These are phyloP conservation scores for Suaeda aralocaspica DNA, from an alignment of 148 eudicot species.

Conservation along the genomic window DNA sequence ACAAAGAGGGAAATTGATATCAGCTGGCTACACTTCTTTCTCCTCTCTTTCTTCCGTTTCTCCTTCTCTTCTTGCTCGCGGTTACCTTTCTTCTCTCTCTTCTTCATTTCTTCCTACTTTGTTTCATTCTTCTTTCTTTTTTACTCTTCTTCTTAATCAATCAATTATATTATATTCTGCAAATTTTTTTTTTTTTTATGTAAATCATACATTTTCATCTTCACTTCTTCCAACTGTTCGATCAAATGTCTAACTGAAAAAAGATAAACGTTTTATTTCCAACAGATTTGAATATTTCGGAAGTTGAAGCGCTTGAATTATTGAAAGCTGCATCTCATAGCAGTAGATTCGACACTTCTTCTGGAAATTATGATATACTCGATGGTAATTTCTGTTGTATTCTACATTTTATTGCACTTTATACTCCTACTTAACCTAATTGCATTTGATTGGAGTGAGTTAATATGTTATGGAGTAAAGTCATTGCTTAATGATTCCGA, in stretches of 20 bases:
- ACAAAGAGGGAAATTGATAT: conserved; percentile 61
- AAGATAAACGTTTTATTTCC: background rate
- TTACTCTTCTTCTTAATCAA: background rate
- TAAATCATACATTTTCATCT: background rate
- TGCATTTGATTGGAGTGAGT: background rate
- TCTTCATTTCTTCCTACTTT: background rate
- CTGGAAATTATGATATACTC: conserved; percentile 39
- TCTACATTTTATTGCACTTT: background rate
- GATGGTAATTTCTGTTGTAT: conserved; percentile 37
- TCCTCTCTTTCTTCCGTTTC: conserved; percentile 59
- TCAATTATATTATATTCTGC: no score
- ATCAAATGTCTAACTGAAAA: conserved; percentile 15
- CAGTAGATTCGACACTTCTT: conserved; percentile 36
- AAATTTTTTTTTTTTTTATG: background rate
- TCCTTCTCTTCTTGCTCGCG: conserved; percentile 54
- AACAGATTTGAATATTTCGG: conserved; percentile 64
- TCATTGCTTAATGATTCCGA: background rate
- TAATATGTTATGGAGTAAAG: background rate
- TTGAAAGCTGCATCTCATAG: conserved; percentile 60
- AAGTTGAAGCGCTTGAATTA: conserved; percentile 64
- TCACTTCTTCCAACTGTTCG: conserved; percentile 15
- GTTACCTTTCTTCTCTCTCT: conserved; percentile 25
- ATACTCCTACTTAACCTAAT: background rate
- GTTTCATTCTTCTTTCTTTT: background rate
- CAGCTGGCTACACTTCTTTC: conserved; percentile 79